Evolutionary conservation across 2,329 filamentous ascomycete species (phyloP).

Genomic region (Phaeomoniella chlamydospora): DNA sequence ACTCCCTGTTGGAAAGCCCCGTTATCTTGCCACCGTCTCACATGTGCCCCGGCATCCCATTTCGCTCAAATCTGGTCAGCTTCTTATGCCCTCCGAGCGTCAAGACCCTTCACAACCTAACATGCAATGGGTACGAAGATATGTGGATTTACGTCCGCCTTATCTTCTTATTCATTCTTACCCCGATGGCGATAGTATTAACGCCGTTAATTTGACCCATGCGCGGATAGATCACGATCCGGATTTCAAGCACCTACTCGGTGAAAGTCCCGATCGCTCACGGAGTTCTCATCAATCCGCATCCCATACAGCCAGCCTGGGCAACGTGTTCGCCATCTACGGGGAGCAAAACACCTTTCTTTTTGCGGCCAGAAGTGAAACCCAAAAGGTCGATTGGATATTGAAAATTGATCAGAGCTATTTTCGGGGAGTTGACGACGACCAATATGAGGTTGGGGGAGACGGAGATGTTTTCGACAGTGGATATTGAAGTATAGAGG

Average conservation of each 20-base stretch:
- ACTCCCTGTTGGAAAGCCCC: constrained; percentile 32
- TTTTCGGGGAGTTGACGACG: constrained; percentile 20
- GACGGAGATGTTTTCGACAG: not conserved
- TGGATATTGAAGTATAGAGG: no score
- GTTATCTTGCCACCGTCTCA: constrained; percentile 62
- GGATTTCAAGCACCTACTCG: constrained; percentile 65
- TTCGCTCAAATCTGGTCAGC: constrained; percentile 73
- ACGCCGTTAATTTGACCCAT: constrained; percentile 76
- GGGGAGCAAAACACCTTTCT: constrained; percentile 90
- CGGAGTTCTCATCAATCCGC: constrained; percentile 11
- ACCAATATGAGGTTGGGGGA: not conserved
- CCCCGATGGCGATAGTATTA: constrained; percentile 77
- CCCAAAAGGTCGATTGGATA: constrained; percentile 95
- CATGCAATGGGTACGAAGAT: constrained; percentile 78
- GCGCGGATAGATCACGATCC: constrained; percentile 86
- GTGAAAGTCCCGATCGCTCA: constrained; percentile 25
- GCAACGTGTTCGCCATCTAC: constrained; percentile 85
- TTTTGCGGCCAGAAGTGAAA: constrained; percentile 77
- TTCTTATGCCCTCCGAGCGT: constrained; percentile 70
- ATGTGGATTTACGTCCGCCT: constrained; percentile 79
- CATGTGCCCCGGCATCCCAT: constrained; percentile 67
- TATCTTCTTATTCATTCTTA: constrained; percentile 85
- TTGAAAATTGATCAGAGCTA: constrained; percentile 80
- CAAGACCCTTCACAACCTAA: constrained; percentile 25
- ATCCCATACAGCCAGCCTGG: constrained; percentile 27